Evolutionary conservation across 2,329 filamentous ascomycete genomes (phyloP).

Genomic region (Coniochaeta sp.): DNA sequence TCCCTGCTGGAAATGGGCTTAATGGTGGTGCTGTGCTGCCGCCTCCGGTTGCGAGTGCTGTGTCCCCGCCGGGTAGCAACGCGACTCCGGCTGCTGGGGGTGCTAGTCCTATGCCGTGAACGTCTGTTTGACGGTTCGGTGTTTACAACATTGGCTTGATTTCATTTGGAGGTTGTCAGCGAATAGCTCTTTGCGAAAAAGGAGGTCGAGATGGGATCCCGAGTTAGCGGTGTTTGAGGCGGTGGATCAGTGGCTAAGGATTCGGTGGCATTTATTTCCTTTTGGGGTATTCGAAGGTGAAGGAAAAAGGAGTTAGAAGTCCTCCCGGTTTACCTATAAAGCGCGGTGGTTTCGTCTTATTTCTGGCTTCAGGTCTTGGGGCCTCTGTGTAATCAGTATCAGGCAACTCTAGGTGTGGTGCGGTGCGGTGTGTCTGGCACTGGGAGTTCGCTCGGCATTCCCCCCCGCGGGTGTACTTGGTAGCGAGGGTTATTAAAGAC

Average conservation of each 20-base stretch:
- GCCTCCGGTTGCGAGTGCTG: conserved; percentile 1
- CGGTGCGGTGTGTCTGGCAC: background rate
- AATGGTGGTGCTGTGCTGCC: conserved; percentile 1
- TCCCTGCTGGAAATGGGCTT: background rate
- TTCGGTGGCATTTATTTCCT: background rate
- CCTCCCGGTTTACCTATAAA: background rate
- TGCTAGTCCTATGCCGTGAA: background rate
- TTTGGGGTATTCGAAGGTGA: background rate
- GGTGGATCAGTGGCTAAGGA: background rate
- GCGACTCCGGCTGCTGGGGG: background rate
- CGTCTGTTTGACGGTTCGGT: background rate
- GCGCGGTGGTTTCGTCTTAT: background rate
- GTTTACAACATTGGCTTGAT: background rate
- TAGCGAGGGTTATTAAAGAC: no score
- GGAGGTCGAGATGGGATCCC: no score
- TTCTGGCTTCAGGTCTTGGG: background rate
- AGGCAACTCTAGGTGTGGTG: background rate
- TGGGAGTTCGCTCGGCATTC: background rate
- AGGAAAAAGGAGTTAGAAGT: background rate
- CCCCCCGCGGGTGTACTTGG: no score
- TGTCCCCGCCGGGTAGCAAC: background rate
- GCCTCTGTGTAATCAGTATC: background rate
- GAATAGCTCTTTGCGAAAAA: no score
- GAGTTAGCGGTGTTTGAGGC: background rate
- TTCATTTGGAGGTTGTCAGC: no score